A percentile compares a stretch with the other conserved stretches of the same genome.
Evolutionary conservation across 2,329 filamentous ascomycete genomes (phyloP).

Genomic region (Fusarium tjaetaba): DNA sequence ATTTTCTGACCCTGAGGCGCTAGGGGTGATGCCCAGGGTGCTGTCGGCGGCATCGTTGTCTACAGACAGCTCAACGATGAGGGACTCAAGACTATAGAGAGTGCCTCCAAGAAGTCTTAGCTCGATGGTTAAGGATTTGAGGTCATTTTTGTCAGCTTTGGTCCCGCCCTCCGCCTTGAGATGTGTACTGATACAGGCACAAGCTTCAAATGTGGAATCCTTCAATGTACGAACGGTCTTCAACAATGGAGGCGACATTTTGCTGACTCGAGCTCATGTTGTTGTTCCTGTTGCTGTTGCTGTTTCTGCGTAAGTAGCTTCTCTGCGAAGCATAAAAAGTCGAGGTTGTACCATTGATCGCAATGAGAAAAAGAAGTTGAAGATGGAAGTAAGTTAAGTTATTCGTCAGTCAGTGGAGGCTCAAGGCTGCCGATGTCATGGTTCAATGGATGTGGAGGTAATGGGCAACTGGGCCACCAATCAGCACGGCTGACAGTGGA

Average conservation of each 20-base stretch:
- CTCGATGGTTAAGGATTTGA: conserved; percentile 35
- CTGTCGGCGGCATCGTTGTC: conserved; percentile 17
- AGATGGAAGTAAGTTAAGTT: neutral
- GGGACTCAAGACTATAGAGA: conserved; percentile 38
- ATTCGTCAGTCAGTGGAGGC: neutral
- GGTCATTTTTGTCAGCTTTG: conserved; percentile 1
- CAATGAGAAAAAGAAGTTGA: neutral
- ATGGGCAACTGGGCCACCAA: neutral
- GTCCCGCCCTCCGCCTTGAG: neutral
- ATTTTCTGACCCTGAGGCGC: neutral
- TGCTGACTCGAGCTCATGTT: conserved; percentile 4
- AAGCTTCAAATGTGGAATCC: conserved; percentile 30
- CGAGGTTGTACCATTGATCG: neutral
- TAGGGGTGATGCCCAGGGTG: conserved; percentile 11
- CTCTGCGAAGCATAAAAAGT: neutral
- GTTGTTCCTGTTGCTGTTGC: neutral
- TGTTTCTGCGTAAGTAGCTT: neutral
- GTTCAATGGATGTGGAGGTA: neutral
- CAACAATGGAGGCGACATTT: conserved; percentile 16
- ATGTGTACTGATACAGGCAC: conserved; percentile 19
- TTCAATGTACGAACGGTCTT: conserved; percentile 30
- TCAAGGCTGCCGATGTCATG: conserved; percentile 5
- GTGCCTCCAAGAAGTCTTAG: conserved; percentile 37
- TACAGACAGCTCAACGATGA: conserved; percentile 32
- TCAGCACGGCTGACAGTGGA: neutral